These are phyloP conservation scores for Lophium mytilinum DNA, from an alignment of 495 filamentous ascomycete species.

Conservation along the genomic window DNA sequence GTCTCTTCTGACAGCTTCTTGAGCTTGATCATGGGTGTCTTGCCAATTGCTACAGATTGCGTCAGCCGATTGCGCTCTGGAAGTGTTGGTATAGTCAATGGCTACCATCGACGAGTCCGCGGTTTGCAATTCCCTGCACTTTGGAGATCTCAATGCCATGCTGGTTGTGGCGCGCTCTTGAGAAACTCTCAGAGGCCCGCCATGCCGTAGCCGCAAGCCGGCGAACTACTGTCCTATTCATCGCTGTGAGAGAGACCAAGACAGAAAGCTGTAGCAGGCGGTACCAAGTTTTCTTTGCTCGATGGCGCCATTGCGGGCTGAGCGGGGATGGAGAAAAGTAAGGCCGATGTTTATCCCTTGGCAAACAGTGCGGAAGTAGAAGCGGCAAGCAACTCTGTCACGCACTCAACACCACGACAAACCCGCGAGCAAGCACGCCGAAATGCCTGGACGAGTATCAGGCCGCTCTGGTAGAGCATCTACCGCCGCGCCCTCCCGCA, in stretches of 20 bases:
- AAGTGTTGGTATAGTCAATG: neutral
- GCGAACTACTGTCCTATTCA: slow-evolving; percentile 52
- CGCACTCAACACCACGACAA: slow-evolving; percentile 2
- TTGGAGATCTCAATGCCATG: slow-evolving; percentile 44
- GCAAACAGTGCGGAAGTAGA: too few relatives aligned
- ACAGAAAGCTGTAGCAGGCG: too few relatives aligned
- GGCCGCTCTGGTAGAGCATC: slow-evolving; percentile 24
- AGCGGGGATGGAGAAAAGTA: slow-evolving; percentile 1
- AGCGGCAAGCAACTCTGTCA: too few relatives aligned
- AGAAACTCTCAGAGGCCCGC: slow-evolving; percentile 36
- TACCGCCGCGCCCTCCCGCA: slow-evolving; percentile 25
- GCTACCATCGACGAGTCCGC: slow-evolving; percentile 78
- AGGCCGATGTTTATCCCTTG: neutral
- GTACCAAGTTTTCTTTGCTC: too few relatives aligned
- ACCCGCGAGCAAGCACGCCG: slow-evolving; percentile 1
- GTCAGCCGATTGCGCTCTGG: neutral
- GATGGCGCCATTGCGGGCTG: neutral
- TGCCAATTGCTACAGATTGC: slow-evolving; percentile 68
- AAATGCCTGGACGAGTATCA: slow-evolving; percentile 37
- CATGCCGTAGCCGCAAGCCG: slow-evolving; percentile 49
- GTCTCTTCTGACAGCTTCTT: slow-evolving; percentile 84
- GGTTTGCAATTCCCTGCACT: slow-evolving; percentile 69
- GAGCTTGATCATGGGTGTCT: slow-evolving; percentile 87
- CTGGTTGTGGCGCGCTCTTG: slow-evolving; percentile 11
- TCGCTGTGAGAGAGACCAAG: slow-evolving; percentile 29